Conservation (phyloP, 345 rosid genomes). For the Eucalyptus guilfoylei region DNA sequence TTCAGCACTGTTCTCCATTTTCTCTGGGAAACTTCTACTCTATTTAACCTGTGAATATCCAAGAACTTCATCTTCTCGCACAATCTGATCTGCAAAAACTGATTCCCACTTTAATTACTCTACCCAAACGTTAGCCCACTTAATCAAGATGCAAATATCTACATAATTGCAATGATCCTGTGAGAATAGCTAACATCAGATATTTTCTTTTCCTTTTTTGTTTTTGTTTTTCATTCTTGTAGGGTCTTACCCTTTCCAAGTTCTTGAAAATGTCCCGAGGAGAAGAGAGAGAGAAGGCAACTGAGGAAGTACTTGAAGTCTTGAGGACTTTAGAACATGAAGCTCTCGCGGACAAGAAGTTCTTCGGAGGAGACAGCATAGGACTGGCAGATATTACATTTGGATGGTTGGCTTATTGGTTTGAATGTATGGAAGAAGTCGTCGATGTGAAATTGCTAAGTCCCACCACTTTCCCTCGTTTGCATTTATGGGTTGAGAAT, state of each 20-base stretch:
- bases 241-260: neutral
- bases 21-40: neutral
- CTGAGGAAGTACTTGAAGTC: neutral
- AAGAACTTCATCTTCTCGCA: neutral
- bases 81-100: neutral
- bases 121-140: neutral
- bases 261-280: neutral
- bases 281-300: conserved; percentile 3
- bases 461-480: neutral
- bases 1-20: neutral
- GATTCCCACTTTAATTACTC: neutral
- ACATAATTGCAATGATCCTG: neutral
- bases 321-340: conserved; percentile 1
- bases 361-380: neutral
- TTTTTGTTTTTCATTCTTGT: neutral
- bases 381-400: neutral
- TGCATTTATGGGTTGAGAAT: neutral
- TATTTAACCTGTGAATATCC: neutral
- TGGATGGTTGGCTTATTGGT: conserved; percentile 1
- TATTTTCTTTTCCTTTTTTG: neutral
- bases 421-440: neutral
- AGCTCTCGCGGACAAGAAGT: conserved; percentile 4
- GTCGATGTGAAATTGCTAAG: neutral
- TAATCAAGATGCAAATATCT: neutral
- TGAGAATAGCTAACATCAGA: neutral